Percentiles rank a stretch among this genome's conserved stretches.
Evolutionary conservation across 352 stramenopile genomes (phyloP).

Genomic region (Globisporangium carolinianum): DNA sequence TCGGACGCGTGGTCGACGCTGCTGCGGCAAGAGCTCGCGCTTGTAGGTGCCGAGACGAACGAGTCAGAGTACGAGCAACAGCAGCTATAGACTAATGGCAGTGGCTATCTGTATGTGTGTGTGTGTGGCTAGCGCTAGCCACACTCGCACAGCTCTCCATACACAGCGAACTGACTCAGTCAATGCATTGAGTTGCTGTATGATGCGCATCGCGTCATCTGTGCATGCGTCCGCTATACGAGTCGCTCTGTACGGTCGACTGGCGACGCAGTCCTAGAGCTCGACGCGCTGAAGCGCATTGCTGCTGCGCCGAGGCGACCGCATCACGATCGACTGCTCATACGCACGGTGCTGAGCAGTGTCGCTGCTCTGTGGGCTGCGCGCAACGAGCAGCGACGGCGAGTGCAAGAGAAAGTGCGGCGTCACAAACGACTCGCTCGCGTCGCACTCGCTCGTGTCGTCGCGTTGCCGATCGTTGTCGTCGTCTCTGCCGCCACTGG

Average conservation of each 20-base stretch:
- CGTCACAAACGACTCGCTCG: slow-evolving; percentile 9
- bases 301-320: neutral
- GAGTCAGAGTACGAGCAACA: neutral
- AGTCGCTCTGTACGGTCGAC: no score
- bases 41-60: neutral
- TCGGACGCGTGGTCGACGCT: slow-evolving; percentile 35
- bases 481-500: neutral
- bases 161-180: no score
- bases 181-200: no score
- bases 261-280: neutral
- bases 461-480: neutral
- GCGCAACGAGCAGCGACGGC: neutral
- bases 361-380: slow-evolving; percentile 1
- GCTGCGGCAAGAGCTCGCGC: slow-evolving; percentile 21
- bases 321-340: neutral
- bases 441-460: neutral
- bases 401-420: slow-evolving; percentile 6
- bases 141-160: no score
- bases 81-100: neutral
- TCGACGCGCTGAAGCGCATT: neutral
- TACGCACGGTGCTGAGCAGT: neutral
- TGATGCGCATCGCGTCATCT: no score
- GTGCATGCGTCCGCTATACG: no score
- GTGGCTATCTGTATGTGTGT: no score
- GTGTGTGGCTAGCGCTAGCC: no score